Percentiles rank a stretch among this genome's conserved stretches.
Evolutionary conservation across 1,139 yeast species (phyloP).

Genomic region (Debaryomyces udenii): DNA sequence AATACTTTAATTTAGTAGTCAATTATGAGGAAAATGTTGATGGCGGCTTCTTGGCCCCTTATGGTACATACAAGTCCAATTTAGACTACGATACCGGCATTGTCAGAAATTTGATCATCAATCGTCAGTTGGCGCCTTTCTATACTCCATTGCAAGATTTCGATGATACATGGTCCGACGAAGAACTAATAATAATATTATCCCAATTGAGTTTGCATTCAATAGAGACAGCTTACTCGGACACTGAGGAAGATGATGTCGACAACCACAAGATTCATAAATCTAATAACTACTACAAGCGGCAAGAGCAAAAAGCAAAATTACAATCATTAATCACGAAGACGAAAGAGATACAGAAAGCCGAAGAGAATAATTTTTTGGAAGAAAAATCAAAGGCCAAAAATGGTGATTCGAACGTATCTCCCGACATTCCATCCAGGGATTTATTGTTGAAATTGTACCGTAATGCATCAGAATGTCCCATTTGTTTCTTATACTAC

Average conservation of each 20-base stretch:
- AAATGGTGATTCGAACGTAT: constrained; percentile 15
- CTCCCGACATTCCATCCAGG: constrained; percentile 29
- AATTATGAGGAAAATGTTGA: constrained; percentile 64
- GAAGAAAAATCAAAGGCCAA: constrained; percentile 39
- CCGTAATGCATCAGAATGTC: constrained; percentile 76
- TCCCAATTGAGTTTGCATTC: constrained; percentile 61
- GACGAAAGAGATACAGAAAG: constrained; percentile 54
- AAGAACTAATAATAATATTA: constrained; percentile 63
- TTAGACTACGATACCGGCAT: constrained; percentile 74
- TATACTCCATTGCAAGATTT: constrained; percentile 87
- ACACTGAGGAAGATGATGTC: constrained; percentile 57
- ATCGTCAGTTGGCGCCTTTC: constrained; percentile 81
- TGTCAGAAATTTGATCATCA: constrained; percentile 63
- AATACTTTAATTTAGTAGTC: constrained; percentile 59
- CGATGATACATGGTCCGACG: constrained; percentile 73
- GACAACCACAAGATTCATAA: constrained; percentile 62
- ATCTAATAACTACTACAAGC: constrained; percentile 48
- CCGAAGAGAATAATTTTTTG: constrained; percentile 51
- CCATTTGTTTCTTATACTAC: constrained; percentile 87
- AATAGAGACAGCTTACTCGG: constrained; percentile 56
- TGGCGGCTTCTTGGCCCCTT: constrained; percentile 85
- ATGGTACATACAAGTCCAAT: constrained; percentile 77
- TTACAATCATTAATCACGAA: constrained; percentile 52
- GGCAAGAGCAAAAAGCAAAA: constrained; percentile 57
- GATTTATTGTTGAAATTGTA: constrained; percentile 52